Base-by-base conservation (phyloP, 495 filamentous ascomycete species). In the Astrocystis sublimbata region DNA sequence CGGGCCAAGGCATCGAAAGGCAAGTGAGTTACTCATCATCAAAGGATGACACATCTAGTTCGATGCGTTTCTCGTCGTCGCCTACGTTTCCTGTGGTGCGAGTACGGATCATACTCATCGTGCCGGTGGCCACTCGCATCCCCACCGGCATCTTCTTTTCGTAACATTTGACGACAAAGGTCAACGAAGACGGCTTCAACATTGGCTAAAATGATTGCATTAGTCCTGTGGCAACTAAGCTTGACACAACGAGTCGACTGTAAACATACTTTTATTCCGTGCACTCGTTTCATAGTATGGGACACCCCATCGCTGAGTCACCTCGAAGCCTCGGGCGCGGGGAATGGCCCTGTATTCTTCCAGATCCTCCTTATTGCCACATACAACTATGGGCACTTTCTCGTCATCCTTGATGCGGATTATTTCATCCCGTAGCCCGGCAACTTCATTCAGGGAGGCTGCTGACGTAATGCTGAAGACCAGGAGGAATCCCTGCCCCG, bases 241-340 rank as follows among this genome's bases (percentile, higher is more conserved):
- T 21, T 0, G 17, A 36, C 4, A 43, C 8, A 15, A 10, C 12
- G 3, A 26, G 45, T 8, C 6, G 24, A 7, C 33, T 33, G 19
- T 30, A 24, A n/a, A 77, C 79, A 58, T 72, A 85, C 83, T 82
- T 61, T 80, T 73, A 67, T 90, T 86, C 54, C 93, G 83, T 41
- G 94, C 94, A 55, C 88, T 92, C 24, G 94, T 90, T 79, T 98
- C 94, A 73, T 98, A 98, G 74, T 97, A 97, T 2, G 94, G 96
- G 28, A 89, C 90, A 41, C 89, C 89, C 94, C 94, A 98, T 68
- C 81, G 87, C 69, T 96, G 90, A 17, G 89, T 91, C 54, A 97
- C 81, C n/a, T 85, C 76, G 71, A 97, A 97, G 19, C 92, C 94
- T 61, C 87, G 88, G 43, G 88, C 84, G 19, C 92, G 86, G 21